phyloP scores from a whole-genome alignment of 768 basidiomycete genomes.

The Coprinopsis sp. region DNA sequence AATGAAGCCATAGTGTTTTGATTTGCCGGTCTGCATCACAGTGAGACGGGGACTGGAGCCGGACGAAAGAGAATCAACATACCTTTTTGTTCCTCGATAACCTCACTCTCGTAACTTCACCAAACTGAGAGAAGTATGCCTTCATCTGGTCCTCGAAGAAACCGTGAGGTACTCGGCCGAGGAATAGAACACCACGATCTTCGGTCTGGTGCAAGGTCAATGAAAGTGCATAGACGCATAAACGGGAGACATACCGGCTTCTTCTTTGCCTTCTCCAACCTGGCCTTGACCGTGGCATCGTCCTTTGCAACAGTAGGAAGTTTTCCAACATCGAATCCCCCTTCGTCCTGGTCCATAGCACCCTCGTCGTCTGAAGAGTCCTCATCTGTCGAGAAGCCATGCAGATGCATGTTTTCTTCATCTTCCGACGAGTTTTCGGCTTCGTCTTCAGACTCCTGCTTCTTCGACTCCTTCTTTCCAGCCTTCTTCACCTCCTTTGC shows the following conservation, averaged over 20 bases:
- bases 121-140: conserved; percentile 93
- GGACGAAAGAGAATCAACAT: background rate
- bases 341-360: conserved; percentile 42
- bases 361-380: conserved; percentile 74
- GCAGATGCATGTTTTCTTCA: conserved; percentile 35
- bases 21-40: conserved; percentile 72
- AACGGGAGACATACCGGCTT: conserved; percentile 52
- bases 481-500: conserved; percentile 12
- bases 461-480: conserved; percentile 10
- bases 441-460: conserved; percentile 3
- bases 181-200: conserved; percentile 80
- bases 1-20: conserved; percentile 96
- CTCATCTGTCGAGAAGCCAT: conserved; percentile 76
- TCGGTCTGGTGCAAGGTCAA: conserved; percentile 30
- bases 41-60: background rate
- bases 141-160: conserved; percentile 95
- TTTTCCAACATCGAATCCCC: conserved; percentile 55
- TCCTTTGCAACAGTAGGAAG: conserved; percentile 88
- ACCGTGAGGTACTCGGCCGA: conserved; percentile 92
- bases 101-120: conserved; percentile 80
- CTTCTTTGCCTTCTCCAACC: conserved; percentile 54
- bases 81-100: conserved; percentile 94
- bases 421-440: conserved; percentile 7
- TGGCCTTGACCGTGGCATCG: conserved; percentile 70
- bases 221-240: background rate